Conservation (phyloP, 2,329 filamentous ascomycete genomes). For the Pleoardoris graminearum region DNA sequence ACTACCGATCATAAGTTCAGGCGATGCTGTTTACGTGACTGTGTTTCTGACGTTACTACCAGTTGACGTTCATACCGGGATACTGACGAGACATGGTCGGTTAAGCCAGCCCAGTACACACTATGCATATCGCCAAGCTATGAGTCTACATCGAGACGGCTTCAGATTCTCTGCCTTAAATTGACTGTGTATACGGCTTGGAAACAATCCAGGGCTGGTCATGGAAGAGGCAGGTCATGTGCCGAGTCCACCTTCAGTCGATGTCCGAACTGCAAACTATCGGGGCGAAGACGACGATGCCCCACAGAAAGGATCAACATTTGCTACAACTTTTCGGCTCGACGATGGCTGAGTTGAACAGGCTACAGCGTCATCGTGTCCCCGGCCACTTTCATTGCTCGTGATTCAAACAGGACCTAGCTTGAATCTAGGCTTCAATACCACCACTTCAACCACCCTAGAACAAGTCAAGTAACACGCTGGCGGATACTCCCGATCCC, state of each 20-base stretch:
- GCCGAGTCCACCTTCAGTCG: too few species aligned
- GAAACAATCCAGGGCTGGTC: neutral
- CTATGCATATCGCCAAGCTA: too few species aligned
- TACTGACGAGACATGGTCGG: too few species aligned
- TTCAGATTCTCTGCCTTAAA: neutral
- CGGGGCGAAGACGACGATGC: neutral
- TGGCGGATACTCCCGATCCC: neutral
- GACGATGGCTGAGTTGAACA: too few species aligned
- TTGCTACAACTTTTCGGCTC: neutral
- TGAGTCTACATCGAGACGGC: neutral
- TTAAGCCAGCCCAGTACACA: too few species aligned
- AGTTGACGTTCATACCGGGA: too few species aligned
- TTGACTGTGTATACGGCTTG: neutral
- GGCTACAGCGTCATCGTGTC: neutral
- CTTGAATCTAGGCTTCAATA: slow-evolving; percentile 1
- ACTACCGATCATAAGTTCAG: neutral
- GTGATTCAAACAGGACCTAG: too few species aligned
- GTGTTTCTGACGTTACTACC: too few species aligned
- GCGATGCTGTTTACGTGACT: neutral
- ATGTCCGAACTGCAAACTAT: slow-evolving; percentile 1
- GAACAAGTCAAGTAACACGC: neutral
- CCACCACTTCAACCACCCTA: neutral
- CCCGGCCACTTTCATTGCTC: too few species aligned
- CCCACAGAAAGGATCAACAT: neutral
- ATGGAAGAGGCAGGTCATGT: too few species aligned